Evolutionary conservation across 148 eudicot species (phyloP).

Genomic region (Limonium bicolor): DNA sequence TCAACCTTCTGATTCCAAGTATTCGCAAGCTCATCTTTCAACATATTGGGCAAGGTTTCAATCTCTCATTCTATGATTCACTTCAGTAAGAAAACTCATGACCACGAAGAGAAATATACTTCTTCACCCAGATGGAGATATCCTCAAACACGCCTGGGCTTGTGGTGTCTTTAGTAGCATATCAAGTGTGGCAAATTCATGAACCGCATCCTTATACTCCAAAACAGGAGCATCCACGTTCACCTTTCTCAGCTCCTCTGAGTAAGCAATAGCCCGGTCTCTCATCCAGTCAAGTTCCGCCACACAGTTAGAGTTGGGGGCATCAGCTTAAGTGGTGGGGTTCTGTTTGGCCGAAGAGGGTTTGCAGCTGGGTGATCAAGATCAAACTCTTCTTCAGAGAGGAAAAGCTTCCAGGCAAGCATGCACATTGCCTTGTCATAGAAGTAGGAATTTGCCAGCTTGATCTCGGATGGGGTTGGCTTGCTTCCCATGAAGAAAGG

Average conservation of each 20-base stretch:
- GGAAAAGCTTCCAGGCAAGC: constrained; percentile 84
- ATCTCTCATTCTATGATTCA: not conserved
- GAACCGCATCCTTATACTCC: constrained; percentile 92
- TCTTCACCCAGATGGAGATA: constrained; percentile 93
- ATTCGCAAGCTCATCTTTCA: not conserved
- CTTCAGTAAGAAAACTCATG: constrained; percentile 88
- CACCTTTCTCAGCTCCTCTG: constrained; percentile 72
- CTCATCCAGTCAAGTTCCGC: constrained; percentile 99
- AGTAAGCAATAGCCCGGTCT: constrained; percentile 85
- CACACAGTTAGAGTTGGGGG: constrained; percentile 86
- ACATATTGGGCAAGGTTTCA: not conserved
- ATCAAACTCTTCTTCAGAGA: constrained; percentile 72
- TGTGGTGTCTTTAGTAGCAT: constrained; percentile 92
- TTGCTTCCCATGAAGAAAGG: constrained; percentile 85
- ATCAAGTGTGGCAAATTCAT: constrained; percentile 91
- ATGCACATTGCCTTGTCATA: constrained; percentile 87
- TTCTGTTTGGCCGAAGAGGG: constrained; percentile 48
- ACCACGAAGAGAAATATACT: constrained; percentile 77
- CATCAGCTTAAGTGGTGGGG: constrained; percentile 78
- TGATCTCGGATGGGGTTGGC: constrained; percentile 88
- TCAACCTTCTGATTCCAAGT: not conserved
- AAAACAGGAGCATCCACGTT: constrained; percentile 84
- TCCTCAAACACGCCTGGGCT: constrained; percentile 93
- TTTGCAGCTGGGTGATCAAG: constrained; percentile 97
- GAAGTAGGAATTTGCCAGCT: constrained; percentile 81